Evolutionary conservation across 1,139 yeast species (phyloP).

Genomic region (Sugiyamaella xylanicola): DNA sequence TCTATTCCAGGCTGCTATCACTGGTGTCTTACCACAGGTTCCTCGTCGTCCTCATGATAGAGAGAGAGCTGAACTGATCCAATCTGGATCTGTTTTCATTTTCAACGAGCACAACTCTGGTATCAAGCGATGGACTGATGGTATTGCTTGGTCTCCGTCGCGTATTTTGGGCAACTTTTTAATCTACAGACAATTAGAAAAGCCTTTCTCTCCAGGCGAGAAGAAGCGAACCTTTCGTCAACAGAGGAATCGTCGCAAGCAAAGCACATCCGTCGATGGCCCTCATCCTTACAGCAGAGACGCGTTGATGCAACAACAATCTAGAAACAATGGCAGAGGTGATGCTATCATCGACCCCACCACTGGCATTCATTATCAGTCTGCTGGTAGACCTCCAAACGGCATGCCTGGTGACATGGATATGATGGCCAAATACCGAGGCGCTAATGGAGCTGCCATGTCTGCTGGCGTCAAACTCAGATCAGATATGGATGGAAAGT

Average conservation of each 20-base stretch:
- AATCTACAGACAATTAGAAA: constrained; percentile 77
- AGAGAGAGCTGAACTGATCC: constrained; percentile 66
- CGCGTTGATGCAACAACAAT: neutral
- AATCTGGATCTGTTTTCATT: constrained; percentile 80
- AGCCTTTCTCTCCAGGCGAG: constrained; percentile 49
- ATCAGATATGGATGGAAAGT: constrained; percentile 6
- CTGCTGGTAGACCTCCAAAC: constrained; percentile 13
- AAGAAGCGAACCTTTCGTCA: constrained; percentile 43
- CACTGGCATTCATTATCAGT: constrained; percentile 12
- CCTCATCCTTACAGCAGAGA: constrained; percentile 6
- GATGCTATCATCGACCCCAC: constrained; percentile 11
- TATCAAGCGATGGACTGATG: constrained; percentile 93
- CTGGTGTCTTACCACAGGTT: constrained; percentile 63
- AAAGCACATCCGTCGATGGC: constrained; percentile 4
- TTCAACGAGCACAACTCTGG: constrained; percentile 82
- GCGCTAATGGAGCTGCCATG: neutral
- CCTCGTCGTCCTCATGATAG: constrained; percentile 80
- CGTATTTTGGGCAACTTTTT: constrained; percentile 81
- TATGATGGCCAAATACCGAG: constrained; percentile 1
- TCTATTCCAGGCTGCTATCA: constrained; percentile 75
- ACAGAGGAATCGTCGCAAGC: constrained; percentile 29
- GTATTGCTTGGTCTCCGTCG: constrained; percentile 89
- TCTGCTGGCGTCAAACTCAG: neutral
- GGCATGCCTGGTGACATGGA: constrained; percentile 4
- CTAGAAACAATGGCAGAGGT: constrained; percentile 5